phyloP scores from a whole-genome alignment of 345 rosid species.

The Carallia brachiata region DNA sequence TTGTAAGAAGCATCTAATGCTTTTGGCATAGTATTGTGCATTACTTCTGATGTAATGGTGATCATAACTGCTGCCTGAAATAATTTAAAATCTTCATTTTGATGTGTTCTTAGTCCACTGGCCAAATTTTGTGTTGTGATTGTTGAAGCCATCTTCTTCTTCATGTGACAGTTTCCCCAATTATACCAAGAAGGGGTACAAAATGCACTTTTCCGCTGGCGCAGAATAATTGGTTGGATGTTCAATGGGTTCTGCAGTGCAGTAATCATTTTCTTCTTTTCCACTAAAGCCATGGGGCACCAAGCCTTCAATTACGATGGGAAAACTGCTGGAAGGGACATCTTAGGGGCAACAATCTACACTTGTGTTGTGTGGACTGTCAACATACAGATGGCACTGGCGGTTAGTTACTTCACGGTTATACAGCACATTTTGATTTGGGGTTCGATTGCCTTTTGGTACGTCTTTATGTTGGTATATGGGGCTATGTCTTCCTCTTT shows the following conservation, averaged over 20 bases:
- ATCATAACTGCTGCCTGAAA: not conserved
- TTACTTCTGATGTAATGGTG: not conserved
- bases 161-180: conserved; percentile 63
- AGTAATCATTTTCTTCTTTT: conserved; percentile 60
- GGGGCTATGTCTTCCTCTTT: conserved; percentile 45
- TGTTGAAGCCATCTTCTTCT: conserved; percentile 9
- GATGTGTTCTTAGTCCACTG: not conserved
- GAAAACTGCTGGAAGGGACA: conserved; percentile 53
- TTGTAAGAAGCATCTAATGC: no score
- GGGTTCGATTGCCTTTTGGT: conserved; percentile 70
- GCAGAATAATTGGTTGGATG: conserved; percentile 76
- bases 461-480: conserved; percentile 60
- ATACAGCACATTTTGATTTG: conserved; percentile 68
- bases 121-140: conserved; percentile 2
- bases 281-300: conserved; percentile 54
- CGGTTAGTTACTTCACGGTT: conserved; percentile 74
- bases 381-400: conserved; percentile 73
- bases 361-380: conserved; percentile 86
- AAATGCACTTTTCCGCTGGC: conserved; percentile 82
- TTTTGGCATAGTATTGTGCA: not conserved
- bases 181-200: conserved; percentile 93
- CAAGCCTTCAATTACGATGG: conserved; percentile 71
- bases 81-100: not conserved
- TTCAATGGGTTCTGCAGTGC: conserved; percentile 64
- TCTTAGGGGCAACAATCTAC: conserved; percentile 74